phyloP scores from a whole-genome alignment of 2,329 filamentous ascomycete species.

The Botrytis medusae region DNA sequence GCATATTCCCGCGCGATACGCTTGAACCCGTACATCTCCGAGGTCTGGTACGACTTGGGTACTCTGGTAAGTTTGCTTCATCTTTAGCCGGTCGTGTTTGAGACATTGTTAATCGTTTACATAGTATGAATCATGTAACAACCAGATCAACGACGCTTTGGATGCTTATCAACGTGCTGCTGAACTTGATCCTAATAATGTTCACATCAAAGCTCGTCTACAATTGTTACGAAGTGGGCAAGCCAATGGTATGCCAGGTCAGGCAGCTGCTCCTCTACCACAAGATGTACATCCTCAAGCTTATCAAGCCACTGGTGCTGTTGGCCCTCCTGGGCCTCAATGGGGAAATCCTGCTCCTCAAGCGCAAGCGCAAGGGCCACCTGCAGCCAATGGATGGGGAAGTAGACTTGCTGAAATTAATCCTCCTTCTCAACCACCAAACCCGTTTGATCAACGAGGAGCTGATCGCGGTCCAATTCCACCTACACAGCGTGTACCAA shows the following conservation, averaged over 20 bases:
- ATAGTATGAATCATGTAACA: conserved; percentile 97
- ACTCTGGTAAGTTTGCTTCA: conserved; percentile 70
- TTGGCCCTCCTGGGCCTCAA: conserved; percentile 80
- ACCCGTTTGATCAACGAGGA: conserved; percentile 81
- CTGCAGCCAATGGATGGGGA: conserved; percentile 52
- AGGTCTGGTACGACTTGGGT: conserved; percentile 98
- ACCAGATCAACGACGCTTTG: conserved; percentile 93
- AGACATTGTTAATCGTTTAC: conserved; percentile 30
- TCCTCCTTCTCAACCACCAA: conserved; percentile 70
- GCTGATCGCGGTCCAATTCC: conserved; percentile 66
- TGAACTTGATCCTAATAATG: conserved; percentile 88
- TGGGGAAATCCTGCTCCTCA: conserved; percentile 80
- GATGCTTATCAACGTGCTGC: conserved; percentile 94
- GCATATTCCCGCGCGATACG: conserved; percentile 96
- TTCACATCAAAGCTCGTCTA: conserved; percentile 92
- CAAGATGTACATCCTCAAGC: conserved; percentile 95
- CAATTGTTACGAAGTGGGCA: conserved; percentile 84
- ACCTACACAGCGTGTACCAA: conserved; percentile 62
- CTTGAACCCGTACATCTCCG: conserved; percentile 95
- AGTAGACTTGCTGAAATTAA: conserved; percentile 77
- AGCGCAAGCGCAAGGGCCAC: conserved; percentile 53
- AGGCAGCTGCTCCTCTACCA: conserved; percentile 77
- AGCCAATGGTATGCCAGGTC: conserved; percentile 67
- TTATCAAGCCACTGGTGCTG: conserved; percentile 80
- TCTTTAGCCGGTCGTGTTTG: conserved; percentile 29